Percentiles rank a stretch among this genome's conserved stretches.
Conservation (phyloP, 2,329 filamentous ascomycete genomes). For the Sclerotinia sclerotiorum region DNA sequence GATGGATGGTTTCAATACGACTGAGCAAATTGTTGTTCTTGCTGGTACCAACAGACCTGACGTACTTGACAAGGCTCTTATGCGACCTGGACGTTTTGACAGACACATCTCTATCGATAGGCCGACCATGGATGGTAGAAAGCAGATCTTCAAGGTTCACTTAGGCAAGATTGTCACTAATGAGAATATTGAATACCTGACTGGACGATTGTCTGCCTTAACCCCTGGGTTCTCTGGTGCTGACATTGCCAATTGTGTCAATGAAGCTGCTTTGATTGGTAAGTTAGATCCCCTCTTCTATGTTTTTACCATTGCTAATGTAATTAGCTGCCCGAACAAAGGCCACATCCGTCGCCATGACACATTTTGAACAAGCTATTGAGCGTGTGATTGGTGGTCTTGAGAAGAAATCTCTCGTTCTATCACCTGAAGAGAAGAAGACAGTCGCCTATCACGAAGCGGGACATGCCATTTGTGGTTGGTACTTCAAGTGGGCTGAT, state of each 20-base stretch:
- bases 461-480: constrained; percentile 96
- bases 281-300: constrained; percentile 43
- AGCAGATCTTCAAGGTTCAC: constrained; percentile 95
- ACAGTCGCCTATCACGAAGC: constrained; percentile 98
- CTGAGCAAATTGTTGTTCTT: constrained; percentile 92
- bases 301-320: constrained; percentile 39
- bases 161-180: constrained; percentile 91
- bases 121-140: constrained; percentile 93
- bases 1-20: constrained; percentile 99
- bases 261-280: constrained; percentile 96
- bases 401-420: constrained; percentile 94
- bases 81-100: constrained; percentile 96
- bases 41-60: constrained; percentile 96
- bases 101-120: constrained; percentile 93
- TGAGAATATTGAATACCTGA: constrained; percentile 83
- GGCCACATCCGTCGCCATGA: constrained; percentile 79
- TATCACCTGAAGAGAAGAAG: constrained; percentile 90
- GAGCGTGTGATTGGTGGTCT: constrained; percentile 95
- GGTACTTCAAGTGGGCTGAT: constrained; percentile 96
- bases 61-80: constrained; percentile 89
- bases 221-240: constrained; percentile 97
- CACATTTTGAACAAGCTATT: constrained; percentile 95
- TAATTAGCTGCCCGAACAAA: constrained; percentile 74
- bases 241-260: constrained; percentile 97
- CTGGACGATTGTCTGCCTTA: constrained; percentile 84